phyloP scores from a whole-genome alignment of 306 rosid species.

The Chamaecrista fasciculata region DNA sequence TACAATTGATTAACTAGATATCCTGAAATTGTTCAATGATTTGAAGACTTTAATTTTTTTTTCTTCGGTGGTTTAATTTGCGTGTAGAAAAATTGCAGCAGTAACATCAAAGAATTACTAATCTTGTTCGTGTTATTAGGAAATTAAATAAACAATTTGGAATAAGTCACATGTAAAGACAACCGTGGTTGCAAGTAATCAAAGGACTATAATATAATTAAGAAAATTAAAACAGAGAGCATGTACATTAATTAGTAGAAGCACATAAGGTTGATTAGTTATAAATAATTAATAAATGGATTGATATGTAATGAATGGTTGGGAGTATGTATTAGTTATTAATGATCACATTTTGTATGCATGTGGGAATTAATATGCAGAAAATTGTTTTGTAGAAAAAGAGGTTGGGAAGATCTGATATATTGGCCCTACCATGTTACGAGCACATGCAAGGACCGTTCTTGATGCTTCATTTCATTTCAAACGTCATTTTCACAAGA shows the following conservation, averaged over 20 bases:
- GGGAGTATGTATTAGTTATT: no score
- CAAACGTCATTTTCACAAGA: conserved; percentile 35
- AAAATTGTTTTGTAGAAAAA: background rate
- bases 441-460: conserved; percentile 53
- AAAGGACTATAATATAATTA: conserved; percentile 8
- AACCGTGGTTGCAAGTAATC: conserved; percentile 26
- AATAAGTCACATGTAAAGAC: conserved; percentile 25
- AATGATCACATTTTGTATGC: no score
- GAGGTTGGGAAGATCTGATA: background rate
- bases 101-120: background rate
- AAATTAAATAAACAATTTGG: no score
- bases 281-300: no score
- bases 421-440: conserved; percentile 50
- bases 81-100: background rate
- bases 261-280: no score
- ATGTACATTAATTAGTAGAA: background rate
- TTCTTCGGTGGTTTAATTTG: no score
- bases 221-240: conserved; percentile 16
- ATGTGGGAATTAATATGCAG: background rate
- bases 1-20: background rate
- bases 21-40: background rate
- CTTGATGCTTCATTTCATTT: conserved; percentile 28
- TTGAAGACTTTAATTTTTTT: background rate
- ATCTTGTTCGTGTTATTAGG: no score
- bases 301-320: no score